Evolutionary conservation across 148 eudicot genomes (phyloP).

Genomic region (Vaccinium corymbosum): DNA sequence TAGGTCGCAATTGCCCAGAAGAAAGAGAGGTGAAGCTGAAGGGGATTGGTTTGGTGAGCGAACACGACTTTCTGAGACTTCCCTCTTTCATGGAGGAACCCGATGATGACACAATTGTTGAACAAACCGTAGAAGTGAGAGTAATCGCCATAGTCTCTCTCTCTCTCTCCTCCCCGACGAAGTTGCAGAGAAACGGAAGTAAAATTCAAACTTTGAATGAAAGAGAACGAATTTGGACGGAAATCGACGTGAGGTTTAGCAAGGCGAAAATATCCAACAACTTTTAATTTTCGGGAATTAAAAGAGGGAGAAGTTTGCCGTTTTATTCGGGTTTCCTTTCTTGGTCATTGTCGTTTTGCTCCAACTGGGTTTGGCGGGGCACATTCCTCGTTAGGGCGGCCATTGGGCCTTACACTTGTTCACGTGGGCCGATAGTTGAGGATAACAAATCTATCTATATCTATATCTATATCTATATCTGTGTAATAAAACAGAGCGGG

Average conservation of each 20-base stretch:
- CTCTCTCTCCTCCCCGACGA: neutral
- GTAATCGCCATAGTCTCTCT: conserved; percentile 34
- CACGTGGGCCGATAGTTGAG: too few relatives aligned
- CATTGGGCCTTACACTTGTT: neutral
- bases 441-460: too few relatives aligned
- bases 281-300: too few relatives aligned
- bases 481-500: too few relatives aligned
- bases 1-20: conserved; percentile 16
- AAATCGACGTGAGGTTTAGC: neutral
- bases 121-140: conserved; percentile 31
- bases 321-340: neutral
- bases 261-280: neutral
- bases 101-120: conserved; percentile 22
- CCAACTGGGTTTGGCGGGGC: neutral
- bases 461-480: too few relatives aligned
- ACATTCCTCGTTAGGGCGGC: neutral
- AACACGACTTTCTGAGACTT: conserved; percentile 21
- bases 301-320: neutral
- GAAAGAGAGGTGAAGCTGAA: conserved; percentile 22
- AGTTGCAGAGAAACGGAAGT: neutral
- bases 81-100: conserved; percentile 12
- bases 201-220: neutral
- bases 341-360: neutral
- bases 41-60: conserved; percentile 20
- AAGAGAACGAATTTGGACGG: neutral